Evolutionary conservation across 2,329 filamentous ascomycete genomes (phyloP).

Genomic region (Fusarium vanettenii): DNA sequence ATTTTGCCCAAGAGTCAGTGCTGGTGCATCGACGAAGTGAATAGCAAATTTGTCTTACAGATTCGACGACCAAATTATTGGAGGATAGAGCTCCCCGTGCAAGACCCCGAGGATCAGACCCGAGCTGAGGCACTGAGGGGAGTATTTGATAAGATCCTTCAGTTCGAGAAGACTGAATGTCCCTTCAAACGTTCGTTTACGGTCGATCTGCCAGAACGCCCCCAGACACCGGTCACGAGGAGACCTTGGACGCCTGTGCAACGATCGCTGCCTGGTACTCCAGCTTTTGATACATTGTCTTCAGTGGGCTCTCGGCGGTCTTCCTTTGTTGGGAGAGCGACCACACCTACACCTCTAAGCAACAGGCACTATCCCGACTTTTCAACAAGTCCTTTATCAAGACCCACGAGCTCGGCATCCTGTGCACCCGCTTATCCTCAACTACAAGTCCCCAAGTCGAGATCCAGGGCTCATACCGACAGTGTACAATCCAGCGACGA

Average conservation of each 20-base stretch:
- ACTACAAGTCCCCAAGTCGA: not conserved
- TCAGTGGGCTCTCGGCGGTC: slow-evolving; percentile 24
- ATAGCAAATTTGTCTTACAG: slow-evolving; percentile 85
- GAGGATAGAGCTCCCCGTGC: slow-evolving; percentile 84
- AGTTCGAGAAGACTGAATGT: slow-evolving; percentile 89
- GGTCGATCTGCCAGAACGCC: slow-evolving; percentile 77
- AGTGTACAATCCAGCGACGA: slow-evolving; percentile 21
- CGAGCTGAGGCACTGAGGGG: slow-evolving; percentile 75
- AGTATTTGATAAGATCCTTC: slow-evolving; percentile 77
- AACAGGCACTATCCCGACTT: slow-evolving; percentile 15
- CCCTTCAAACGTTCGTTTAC: slow-evolving; percentile 84
- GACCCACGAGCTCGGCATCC: slow-evolving; percentile 14
- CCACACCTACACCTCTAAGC: slow-evolving; percentile 25
- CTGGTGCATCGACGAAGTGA: slow-evolving; percentile 89
- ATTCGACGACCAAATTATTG: slow-evolving; percentile 88
- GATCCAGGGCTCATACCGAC: not conserved
- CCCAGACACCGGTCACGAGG: slow-evolving; percentile 73
- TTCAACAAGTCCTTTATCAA: slow-evolving; percentile 13
- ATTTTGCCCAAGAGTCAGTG: slow-evolving; percentile 92
- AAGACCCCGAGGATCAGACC: slow-evolving; percentile 58
- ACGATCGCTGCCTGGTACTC: slow-evolving; percentile 20
- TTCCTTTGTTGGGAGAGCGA: slow-evolving; percentile 27
- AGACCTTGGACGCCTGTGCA: slow-evolving; percentile 72
- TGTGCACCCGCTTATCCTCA: slow-evolving; percentile 12
- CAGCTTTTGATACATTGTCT: slow-evolving; percentile 19